Percentiles rank a stretch among this genome's conserved stretches.
phyloP scores from a whole-genome alignment of 2,329 filamentous ascomycete genomes.

The Pseudogymnoascus sp. region DNA sequence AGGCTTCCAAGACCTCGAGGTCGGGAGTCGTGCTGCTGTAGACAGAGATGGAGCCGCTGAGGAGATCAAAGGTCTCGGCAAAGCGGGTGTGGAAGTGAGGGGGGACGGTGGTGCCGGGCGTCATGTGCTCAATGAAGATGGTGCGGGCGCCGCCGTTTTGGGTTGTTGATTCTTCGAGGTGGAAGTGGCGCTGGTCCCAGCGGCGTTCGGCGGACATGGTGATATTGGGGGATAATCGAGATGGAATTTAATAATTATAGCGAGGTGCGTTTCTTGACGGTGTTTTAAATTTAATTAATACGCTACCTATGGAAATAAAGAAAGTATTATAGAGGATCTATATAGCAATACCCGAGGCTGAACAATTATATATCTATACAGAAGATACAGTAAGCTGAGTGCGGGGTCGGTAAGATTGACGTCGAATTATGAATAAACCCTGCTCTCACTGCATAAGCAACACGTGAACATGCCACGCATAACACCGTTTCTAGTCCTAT shows the following conservation, averaged over 20 bases:
- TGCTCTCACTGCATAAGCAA: background rate
- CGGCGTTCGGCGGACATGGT: constrained; percentile 15
- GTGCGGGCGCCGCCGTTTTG: constrained; percentile 15
- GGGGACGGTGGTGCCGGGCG: constrained; percentile 16
- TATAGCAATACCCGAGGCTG: background rate
- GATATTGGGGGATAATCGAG: background rate
- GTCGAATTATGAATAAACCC: background rate
- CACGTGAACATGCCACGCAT: background rate
- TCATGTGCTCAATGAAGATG: constrained; percentile 17
- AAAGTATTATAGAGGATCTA: background rate
- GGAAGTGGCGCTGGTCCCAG: constrained; percentile 15
- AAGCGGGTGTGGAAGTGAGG: constrained; percentile 16
- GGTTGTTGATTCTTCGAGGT: constrained; percentile 15
- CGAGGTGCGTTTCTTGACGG: background rate
- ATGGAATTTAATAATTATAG: background rate
- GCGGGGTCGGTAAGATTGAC: background rate
- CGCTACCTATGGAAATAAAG: background rate
- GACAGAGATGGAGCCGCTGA: constrained; percentile 15
- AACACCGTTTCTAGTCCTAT: background rate
- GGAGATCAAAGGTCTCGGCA: constrained; percentile 16
- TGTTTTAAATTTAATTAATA: background rate
- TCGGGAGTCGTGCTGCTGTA: constrained; percentile 11
- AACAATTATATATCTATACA: background rate
- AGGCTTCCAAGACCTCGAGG: background rate
- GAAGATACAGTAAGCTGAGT: background rate